Percentiles rank a stretch among this genome's conserved stretches.
Conservation (phyloP, 1,284 basidiomycete genomes). For the Apiotrichum sp. region DNA sequence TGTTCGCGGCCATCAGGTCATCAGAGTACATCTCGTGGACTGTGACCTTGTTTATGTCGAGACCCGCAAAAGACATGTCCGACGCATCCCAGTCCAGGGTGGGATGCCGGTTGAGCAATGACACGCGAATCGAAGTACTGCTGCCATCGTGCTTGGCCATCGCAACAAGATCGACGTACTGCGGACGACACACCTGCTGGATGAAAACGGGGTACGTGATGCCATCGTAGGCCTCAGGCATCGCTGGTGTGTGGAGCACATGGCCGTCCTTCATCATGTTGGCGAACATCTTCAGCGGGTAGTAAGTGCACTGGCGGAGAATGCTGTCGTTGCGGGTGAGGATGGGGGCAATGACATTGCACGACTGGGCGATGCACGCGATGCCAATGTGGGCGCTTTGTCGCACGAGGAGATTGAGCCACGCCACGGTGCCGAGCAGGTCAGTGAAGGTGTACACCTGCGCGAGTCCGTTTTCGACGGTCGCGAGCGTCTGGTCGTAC, state of each 20-base stretch:
- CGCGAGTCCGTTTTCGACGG: slow-evolving; percentile 50
- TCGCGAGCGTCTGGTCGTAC: slow-evolving; percentile 47
- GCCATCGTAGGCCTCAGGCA: slow-evolving; percentile 35
- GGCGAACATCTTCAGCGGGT: slow-evolving; percentile 30
- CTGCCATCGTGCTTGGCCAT: slow-evolving; percentile 27
- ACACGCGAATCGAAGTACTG: slow-evolving; percentile 16
- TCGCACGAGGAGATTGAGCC: slow-evolving; percentile 60
- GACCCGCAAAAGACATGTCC: slow-evolving; percentile 2
- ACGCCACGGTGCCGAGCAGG: slow-evolving; percentile 56
- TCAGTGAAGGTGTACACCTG: slow-evolving; percentile 59
- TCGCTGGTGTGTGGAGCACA: slow-evolving; percentile 23
- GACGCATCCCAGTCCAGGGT: slow-evolving; percentile 24
- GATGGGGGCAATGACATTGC: slow-evolving; percentile 42
- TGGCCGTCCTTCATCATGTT: slow-evolving; percentile 36
- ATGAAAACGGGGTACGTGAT: slow-evolving; percentile 35
- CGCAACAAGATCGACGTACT: slow-evolving; percentile 36
- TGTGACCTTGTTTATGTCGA: slow-evolving; percentile 22
- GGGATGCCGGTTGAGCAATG: slow-evolving; percentile 39
- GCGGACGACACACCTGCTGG: slow-evolving; percentile 27
- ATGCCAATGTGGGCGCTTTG: slow-evolving; percentile 59
- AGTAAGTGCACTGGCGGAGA: slow-evolving; percentile 29
- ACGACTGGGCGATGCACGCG: slow-evolving; percentile 60
- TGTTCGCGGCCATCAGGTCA: slow-evolving; percentile 34
- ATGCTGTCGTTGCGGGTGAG: slow-evolving; percentile 30
- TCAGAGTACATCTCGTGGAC: slow-evolving; percentile 33